phyloP scores from a whole-genome alignment of 2,329 filamentous ascomycete genomes.

The Trichoderma semiorbis region DNA sequence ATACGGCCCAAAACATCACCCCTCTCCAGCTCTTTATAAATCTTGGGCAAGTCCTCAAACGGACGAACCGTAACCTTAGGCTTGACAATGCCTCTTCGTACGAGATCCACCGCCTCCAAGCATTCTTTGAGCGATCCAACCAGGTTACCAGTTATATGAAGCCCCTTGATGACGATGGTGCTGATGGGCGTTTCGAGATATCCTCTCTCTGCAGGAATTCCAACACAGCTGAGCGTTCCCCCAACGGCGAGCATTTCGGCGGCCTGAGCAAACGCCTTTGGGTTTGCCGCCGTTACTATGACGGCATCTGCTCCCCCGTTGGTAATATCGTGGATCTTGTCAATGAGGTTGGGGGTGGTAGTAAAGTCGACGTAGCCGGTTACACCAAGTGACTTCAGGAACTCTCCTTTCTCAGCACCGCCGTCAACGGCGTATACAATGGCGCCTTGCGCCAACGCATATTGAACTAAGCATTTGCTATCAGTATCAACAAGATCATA shows the following conservation, averaged over 20 bases:
- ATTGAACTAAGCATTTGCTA: conserved; percentile 14
- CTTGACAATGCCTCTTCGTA: conserved; percentile 20
- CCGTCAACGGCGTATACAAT: conserved; percentile 19
- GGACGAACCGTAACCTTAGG: conserved; percentile 17
- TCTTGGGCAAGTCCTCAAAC: conserved; percentile 19
- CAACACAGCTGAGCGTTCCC: conserved; percentile 20
- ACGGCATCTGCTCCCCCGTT: conserved; percentile 20
- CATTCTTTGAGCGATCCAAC: conserved; percentile 23
- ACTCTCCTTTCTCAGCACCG: conserved; percentile 18
- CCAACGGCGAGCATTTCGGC: conserved; percentile 21
- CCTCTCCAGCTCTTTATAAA: conserved; percentile 19
- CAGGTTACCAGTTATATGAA: conserved; percentile 21
- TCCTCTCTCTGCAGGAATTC: conserved; percentile 19
- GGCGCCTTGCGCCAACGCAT: conserved; percentile 19
- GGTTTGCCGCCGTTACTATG: conserved; percentile 19
- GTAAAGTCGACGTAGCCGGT: conserved; percentile 20
- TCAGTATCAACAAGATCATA: not conserved
- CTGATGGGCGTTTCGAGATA: conserved; percentile 21
- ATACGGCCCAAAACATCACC: conserved; percentile 20
- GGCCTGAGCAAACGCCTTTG: conserved; percentile 19
- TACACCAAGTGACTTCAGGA: conserved; percentile 17
- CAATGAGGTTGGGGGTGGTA: conserved; percentile 6
- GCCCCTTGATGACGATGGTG: conserved; percentile 19
- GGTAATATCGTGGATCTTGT: conserved; percentile 12
- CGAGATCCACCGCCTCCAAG: conserved; percentile 20